These are phyloP conservation scores for Excoecaria agallocha DNA, from an alignment of 345 rosid genomes.

Conservation along the genomic window DNA sequence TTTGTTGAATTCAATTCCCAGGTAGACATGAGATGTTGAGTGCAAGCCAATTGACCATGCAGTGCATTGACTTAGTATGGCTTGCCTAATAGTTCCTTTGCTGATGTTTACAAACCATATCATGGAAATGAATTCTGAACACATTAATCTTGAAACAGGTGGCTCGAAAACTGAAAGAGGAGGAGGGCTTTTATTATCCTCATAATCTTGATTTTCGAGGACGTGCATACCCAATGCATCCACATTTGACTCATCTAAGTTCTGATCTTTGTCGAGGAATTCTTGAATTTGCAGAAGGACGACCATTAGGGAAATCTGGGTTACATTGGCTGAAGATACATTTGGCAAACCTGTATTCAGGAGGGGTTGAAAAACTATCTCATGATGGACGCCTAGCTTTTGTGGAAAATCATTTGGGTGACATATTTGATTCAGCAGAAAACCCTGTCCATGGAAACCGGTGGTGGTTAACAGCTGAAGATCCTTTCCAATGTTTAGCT, in stretches of 20 bases:
- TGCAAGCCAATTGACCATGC: background rate
- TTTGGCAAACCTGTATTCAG: conserved; percentile 79
- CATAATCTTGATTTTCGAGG: conserved; percentile 99
- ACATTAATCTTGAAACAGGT: conserved; percentile 52
- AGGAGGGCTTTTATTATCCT: conserved; percentile 96
- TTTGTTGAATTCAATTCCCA: background rate
- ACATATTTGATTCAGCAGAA: conserved; percentile 89
- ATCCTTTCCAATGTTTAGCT: conserved; percentile 98
- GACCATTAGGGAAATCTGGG: conserved; percentile 84
- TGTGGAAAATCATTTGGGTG: conserved; percentile 75
- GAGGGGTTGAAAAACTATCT: conserved; percentile 90
- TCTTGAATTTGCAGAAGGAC: conserved; percentile 93
- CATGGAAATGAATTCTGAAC: conserved; percentile 15
- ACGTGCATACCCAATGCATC: conserved; percentile 98
- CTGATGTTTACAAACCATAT: background rate
- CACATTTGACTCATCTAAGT: conserved; percentile 88
- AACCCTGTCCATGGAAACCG: conserved; percentile 73
- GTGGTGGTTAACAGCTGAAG: conserved; percentile 98
- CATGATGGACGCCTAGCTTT: conserved; percentile 83
- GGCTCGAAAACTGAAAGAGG: conserved; percentile 85
- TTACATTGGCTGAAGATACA: conserved; percentile 89
- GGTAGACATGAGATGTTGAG: background rate
- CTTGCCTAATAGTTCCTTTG: conserved; percentile 4
- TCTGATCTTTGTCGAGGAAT: conserved; percentile 96
- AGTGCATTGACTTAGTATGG: background rate